Evolutionary conservation across 106 monocot species (phyloP), one percentile per base, ranked within the genome.

Genomic region (Dendrobium nobile): DNA sequence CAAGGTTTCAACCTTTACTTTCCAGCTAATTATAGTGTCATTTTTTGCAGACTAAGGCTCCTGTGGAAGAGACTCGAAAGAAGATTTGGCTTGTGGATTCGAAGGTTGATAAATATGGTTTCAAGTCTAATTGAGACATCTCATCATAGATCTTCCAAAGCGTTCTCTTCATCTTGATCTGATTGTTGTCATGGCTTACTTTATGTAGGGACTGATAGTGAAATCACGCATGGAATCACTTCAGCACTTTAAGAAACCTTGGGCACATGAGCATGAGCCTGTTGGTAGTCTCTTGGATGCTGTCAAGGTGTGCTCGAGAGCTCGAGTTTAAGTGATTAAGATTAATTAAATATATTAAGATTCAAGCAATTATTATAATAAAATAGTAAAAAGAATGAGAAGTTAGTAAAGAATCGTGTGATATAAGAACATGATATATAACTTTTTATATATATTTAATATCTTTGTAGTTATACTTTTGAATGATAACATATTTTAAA

Each of bases 51-150:
- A 81, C 90, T 51, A 88, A 89, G 26, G 64, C 77, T 73, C 78
- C 96, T 54, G 1, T 91, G 3, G 87, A 90, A 84, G 96, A 94
- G 83, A 68, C 83, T 75, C 90, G 94, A 47, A 94, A 88, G 85
- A 97, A 88, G 74, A 92, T 97, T 78, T 97, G 96, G 96, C 90
- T 97, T 59, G 89, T 94, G 41, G 96, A 96, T 76, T 93, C 96
- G 4, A 96, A 93, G 96, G 96, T 93, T 83, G 13, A 33, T 51
- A 2, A 51, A 51, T 10, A 51, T 51, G 51, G 13, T 51, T 51
- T 51, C 3, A 37, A 51, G 51, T 3, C 2, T 51, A 51, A 7
- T 51, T 51, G 51, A 13, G 10, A 51, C 15, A 37, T 51, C 51
- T 13, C 10, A 51, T 3, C 51, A 51, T 51, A 51, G 10, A 51